These are phyloP conservation scores for Lachnellula hyalina DNA, from an alignment of 2,329 filamentous ascomycete genomes.

Conservation along the genomic window DNA sequence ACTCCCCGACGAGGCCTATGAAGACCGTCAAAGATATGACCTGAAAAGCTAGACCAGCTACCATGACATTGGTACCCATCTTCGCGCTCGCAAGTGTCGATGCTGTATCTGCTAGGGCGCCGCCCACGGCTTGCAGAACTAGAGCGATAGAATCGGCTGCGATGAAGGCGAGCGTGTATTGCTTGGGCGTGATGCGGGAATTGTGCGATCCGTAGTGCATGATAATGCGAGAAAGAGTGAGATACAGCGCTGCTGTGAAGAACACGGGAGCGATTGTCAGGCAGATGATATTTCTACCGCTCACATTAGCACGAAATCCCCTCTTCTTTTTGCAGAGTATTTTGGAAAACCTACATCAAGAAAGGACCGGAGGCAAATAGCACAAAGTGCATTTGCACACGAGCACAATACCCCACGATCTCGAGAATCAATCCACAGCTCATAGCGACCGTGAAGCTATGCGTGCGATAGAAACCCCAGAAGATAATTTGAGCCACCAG, in stretches of 20 bases:
- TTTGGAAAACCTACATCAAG: constrained; percentile 17
- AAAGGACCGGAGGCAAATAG: constrained; percentile 18
- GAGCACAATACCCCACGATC: constrained; percentile 51
- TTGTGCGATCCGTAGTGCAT: constrained; percentile 44
- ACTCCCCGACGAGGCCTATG: constrained; percentile 10
- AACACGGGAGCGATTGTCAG: constrained; percentile 40
- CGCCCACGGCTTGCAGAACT: constrained; percentile 52
- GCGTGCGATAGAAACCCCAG: constrained; percentile 44
- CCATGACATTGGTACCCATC: constrained; percentile 30
- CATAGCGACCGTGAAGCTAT: constrained; percentile 51
- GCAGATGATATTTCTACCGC: constrained; percentile 44
- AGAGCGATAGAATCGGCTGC: constrained; percentile 53
- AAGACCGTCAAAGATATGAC: constrained; percentile 32
- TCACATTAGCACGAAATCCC: neutral
- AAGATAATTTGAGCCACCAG: constrained; percentile 18
- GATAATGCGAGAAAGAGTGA: constrained; percentile 50
- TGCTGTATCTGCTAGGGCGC: constrained; percentile 47
- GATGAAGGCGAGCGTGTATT: constrained; percentile 42
- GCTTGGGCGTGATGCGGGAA: constrained; percentile 39
- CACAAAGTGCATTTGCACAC: constrained; percentile 20
- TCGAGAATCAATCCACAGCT: constrained; percentile 48
- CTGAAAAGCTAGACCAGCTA: constrained; percentile 36
- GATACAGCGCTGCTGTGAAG: constrained; percentile 57
- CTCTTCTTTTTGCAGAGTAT: neutral
- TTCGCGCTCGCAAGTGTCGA: constrained; percentile 18